Percentiles rank a stretch among this genome's conserved stretches.
phyloP scores from a whole-genome alignment of 2,329 filamentous ascomycete genomes.

The Aspergillus quadrilineatus region DNA sequence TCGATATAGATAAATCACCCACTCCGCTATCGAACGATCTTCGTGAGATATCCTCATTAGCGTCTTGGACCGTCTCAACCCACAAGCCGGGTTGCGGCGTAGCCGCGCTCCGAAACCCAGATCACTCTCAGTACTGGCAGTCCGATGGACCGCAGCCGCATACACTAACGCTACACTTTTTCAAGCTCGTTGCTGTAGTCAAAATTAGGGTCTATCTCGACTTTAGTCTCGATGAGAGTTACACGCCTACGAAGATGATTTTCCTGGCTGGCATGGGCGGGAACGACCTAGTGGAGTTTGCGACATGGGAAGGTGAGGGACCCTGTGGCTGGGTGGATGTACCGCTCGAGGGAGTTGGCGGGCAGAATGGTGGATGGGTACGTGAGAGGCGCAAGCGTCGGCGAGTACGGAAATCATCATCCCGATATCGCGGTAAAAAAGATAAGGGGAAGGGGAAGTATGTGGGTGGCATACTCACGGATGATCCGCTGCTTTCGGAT shows the following conservation, averaged over 20 bases:
- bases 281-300: constrained; percentile 88
- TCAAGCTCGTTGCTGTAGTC: constrained; percentile 54
- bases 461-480: constrained; percentile 12
- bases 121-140: constrained; percentile 62
- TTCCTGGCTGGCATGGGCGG: constrained; percentile 87
- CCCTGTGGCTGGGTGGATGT: constrained; percentile 92
- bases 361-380: constrained; percentile 37
- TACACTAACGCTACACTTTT: constrained; percentile 63
- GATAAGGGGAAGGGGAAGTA: constrained; percentile 22
- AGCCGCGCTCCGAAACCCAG: constrained; percentile 58
- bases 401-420: constrained; percentile 3
- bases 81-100: constrained; percentile 63
- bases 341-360: constrained; percentile 63
- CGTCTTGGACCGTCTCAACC: constrained; percentile 65
- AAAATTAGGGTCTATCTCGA: constrained; percentile 66
- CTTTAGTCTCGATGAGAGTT: constrained; percentile 89
- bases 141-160: constrained; percentile 66
- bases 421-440: not conserved
- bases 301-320: constrained; percentile 71
- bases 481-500: constrained; percentile 19
- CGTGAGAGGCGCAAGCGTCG: constrained; percentile 22
- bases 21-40: constrained; percentile 45
- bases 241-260: constrained; percentile 89
- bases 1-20: constrained; percentile 33
- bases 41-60: constrained; percentile 64